These are phyloP conservation scores for Knoxdaviesia capensis DNA, from an alignment of 2,329 filamentous ascomycete species.

Conservation along the genomic window DNA sequence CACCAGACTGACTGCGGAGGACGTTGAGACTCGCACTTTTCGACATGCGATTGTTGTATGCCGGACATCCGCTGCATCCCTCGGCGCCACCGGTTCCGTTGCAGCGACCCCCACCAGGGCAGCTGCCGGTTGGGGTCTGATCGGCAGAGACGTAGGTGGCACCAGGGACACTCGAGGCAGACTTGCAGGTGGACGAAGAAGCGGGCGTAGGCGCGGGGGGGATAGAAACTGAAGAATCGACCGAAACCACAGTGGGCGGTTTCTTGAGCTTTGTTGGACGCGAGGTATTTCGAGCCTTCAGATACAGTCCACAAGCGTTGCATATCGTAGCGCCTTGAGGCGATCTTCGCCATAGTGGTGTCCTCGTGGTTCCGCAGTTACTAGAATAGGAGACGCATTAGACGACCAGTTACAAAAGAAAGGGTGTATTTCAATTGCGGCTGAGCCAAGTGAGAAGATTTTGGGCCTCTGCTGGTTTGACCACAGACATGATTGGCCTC, in stretches of 20 bases:
- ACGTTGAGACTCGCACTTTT: conserved; percentile 60
- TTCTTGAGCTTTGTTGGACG: conserved; percentile 82
- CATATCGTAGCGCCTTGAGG: conserved; percentile 89
- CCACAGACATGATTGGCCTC: too few species aligned
- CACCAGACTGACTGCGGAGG: conserved; percentile 20
- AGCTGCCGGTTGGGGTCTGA: conserved; percentile 62
- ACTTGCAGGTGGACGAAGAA: conserved; percentile 18
- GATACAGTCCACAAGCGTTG: conserved; percentile 89
- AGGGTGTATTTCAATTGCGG: background rate
- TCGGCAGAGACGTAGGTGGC: conserved; percentile 64
- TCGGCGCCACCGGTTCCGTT: conserved; percentile 93
- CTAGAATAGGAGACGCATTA: conserved; percentile 24
- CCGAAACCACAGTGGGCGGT: conserved; percentile 30
- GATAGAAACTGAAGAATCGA: conserved; percentile 21
- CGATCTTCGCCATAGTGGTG: conserved; percentile 84
- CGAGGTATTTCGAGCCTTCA: conserved; percentile 80
- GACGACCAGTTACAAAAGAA: background rate
- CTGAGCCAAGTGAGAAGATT: conserved; percentile 3
- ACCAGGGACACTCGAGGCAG: conserved; percentile 19
- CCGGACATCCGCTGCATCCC: conserved; percentile 86
- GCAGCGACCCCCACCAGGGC: conserved; percentile 82
- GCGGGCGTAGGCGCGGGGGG: conserved; percentile 14
- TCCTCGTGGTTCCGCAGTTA: conserved; percentile 87
- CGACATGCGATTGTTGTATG: conserved; percentile 89
- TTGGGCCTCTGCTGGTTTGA: background rate